phyloP scores from a whole-genome alignment of 2,329 filamentous ascomycete species.

The Fusarium stilboides region DNA sequence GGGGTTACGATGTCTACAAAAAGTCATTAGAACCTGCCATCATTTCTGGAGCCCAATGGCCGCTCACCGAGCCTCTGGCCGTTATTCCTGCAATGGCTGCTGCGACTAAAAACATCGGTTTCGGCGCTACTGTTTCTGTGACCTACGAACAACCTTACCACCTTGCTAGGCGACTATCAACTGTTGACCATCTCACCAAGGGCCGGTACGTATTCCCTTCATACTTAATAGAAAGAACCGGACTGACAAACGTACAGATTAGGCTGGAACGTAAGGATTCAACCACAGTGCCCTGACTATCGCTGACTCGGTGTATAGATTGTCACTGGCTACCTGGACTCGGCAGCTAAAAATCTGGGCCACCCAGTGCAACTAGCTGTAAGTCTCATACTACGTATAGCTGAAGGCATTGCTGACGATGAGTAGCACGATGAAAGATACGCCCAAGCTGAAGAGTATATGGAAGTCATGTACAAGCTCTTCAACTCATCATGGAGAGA shows the following conservation, averaged over 20 bases:
- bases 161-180: slow-evolving; percentile 75
- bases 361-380: slow-evolving; percentile 65
- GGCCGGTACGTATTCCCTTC: slow-evolving; percentile 61
- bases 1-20: slow-evolving; percentile 80
- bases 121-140: slow-evolving; percentile 78
- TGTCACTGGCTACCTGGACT: slow-evolving; percentile 80
- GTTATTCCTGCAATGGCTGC: slow-evolving; percentile 79
- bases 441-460: slow-evolving; percentile 74
- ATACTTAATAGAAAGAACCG: rapidly evolving
- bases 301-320: slow-evolving; percentile 60
- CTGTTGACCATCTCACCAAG: slow-evolving; percentile 77
- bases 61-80: slow-evolving; percentile 77
- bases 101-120: slow-evolving; percentile 76
- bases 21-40: slow-evolving; percentile 73
- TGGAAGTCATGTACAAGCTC: slow-evolving; percentile 76
- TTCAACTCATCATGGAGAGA: slow-evolving; percentile 77
- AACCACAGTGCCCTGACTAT: not conserved
- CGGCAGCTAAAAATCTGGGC: slow-evolving; percentile 76
- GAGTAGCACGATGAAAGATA: slow-evolving; percentile 76
- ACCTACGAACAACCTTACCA: slow-evolving; percentile 82
- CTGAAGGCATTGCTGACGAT: slow-evolving; percentile 1
- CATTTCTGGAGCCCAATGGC: slow-evolving; percentile 77
- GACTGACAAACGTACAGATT: slow-evolving; percentile 54
- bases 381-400: not conserved
- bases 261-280: slow-evolving; percentile 67